Conservation (phyloP, 177 flowering plant genomes). For the Vitis hybrid region DNA sequence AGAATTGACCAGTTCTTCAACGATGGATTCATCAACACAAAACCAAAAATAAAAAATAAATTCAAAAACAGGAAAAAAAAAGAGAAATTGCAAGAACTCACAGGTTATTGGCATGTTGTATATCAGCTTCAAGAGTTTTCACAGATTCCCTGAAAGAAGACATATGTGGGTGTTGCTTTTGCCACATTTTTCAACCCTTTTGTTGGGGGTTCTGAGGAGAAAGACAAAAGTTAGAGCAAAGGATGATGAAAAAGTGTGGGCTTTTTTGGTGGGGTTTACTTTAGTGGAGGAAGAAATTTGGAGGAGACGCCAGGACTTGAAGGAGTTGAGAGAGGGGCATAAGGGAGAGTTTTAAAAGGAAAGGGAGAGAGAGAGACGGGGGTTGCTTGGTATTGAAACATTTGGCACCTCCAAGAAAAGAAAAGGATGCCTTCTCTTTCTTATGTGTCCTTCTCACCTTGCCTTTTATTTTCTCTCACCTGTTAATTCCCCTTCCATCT, state of each 20-base stretch:
- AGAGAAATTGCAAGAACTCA: slow-evolving; percentile 21
- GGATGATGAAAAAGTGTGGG: neutral
- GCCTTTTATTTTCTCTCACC: slow-evolving; percentile 8
- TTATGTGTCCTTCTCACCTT: slow-evolving; percentile 10
- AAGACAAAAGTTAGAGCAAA: neutral
- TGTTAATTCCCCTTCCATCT: slow-evolving; percentile 1
- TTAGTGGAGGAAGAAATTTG: slow-evolving; percentile 14
- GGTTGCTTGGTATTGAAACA: slow-evolving; percentile 35
- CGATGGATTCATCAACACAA: neutral
- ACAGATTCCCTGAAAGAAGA: slow-evolving; percentile 56
- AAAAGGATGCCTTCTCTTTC: slow-evolving; percentile 37
- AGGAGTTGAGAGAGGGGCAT: too few relatives aligned
- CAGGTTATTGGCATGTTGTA: slow-evolving; percentile 57
- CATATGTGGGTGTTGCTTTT: slow-evolving; percentile 23
- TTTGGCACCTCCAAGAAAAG: slow-evolving; percentile 33
- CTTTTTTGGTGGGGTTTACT: slow-evolving; percentile 12
- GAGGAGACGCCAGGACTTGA: neutral
- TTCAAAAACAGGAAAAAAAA: neutral
- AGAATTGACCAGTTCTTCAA: neutral
- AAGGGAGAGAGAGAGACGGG: slow-evolving; percentile 6
- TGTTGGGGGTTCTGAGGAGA: slow-evolving; percentile 2
- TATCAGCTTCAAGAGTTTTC: slow-evolving; percentile 63
- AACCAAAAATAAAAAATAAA: neutral
- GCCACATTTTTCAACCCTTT: slow-evolving; percentile 43
- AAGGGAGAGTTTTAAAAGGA: slow-evolving; percentile 7